Conservation (phyloP, 495 filamentous ascomycete species). For the Penicillium verhagenii region DNA sequence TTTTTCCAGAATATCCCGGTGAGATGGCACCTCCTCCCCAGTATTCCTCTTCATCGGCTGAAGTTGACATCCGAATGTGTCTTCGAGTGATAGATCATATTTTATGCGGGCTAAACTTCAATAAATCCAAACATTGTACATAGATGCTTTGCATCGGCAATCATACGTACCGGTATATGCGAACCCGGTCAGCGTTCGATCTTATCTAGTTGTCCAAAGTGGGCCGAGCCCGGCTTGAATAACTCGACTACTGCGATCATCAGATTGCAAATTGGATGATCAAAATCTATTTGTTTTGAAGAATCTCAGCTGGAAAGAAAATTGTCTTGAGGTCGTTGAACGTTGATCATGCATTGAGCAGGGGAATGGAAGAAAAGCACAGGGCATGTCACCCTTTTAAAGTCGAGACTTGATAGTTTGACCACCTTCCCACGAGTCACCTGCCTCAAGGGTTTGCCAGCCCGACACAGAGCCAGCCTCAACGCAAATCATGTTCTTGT, state of each 20-base stretch:
- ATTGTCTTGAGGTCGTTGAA: conserved; percentile 20
- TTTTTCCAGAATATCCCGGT: too few species aligned
- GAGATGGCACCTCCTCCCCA: neutral
- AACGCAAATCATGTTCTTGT: conserved; percentile 88
- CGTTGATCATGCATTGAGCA: conserved; percentile 7
- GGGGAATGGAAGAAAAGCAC: neutral
- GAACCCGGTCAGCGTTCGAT: too few species aligned
- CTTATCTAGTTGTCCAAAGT: too few species aligned
- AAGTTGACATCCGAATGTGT: neutral
- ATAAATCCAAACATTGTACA: too few species aligned
- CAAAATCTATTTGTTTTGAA: conserved; percentile 9
- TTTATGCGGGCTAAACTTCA: neutral
- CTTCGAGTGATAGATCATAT: neutral
- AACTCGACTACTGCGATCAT: too few species aligned
- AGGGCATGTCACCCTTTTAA: conserved; percentile 10
- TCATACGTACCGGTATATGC: too few species aligned
- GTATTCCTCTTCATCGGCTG: neutral
- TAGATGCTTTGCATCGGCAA: too few species aligned
- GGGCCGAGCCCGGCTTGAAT: too few species aligned
- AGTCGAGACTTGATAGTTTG: conserved; percentile 62
- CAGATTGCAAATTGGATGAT: too few species aligned
- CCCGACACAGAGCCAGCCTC: conserved; percentile 81
- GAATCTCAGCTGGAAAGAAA: conserved; percentile 2
- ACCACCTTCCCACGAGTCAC: conserved; percentile 87
- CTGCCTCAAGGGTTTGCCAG: conserved; percentile 81